Conservation (phyloP, 352 stramenopile species). For the Pythium plurisporium region DNA sequence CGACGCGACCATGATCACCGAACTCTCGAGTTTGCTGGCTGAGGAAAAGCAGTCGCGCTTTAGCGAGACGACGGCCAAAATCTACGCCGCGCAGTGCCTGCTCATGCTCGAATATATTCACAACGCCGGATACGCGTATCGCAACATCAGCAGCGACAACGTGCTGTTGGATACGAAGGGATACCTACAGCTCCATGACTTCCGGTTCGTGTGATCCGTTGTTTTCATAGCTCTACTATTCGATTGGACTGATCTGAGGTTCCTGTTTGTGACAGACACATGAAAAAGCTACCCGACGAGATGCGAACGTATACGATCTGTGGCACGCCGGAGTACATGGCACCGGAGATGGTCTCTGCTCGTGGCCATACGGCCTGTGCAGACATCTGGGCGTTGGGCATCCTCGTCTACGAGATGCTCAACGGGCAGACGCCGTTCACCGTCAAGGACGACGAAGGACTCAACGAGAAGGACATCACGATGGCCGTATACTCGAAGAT, state of each 20-base stretch:
- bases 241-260: neutral
- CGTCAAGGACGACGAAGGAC: conserved; percentile 46
- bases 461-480: conserved; percentile 77
- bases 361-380: conserved; percentile 68
- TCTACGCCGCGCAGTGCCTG: conserved; percentile 66
- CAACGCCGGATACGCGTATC: conserved; percentile 71
- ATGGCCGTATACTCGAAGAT: conserved; percentile 88
- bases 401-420: conserved; percentile 86
- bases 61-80: conserved; percentile 44
- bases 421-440: conserved; percentile 84
- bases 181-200: conserved; percentile 84
- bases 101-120: conserved; percentile 86
- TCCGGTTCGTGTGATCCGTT: conserved; percentile 33
- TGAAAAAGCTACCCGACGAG: conserved; percentile 81
- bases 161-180: conserved; percentile 76
- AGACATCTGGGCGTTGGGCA: conserved; percentile 85
- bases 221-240: neutral
- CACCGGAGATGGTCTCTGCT: conserved; percentile 84
- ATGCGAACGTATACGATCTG: conserved; percentile 86
- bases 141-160: conserved; percentile 84
- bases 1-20: conserved; percentile 61
- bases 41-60: conserved; percentile 58
- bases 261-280: conserved; percentile 32
- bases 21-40: conserved; percentile 51
- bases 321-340: conserved; percentile 87